Evolutionary conservation across 23 red algal genomes (phyloP), one percentile per base, ranked within the genome.

Genomic region (Gracilaria domingensis): DNA sequence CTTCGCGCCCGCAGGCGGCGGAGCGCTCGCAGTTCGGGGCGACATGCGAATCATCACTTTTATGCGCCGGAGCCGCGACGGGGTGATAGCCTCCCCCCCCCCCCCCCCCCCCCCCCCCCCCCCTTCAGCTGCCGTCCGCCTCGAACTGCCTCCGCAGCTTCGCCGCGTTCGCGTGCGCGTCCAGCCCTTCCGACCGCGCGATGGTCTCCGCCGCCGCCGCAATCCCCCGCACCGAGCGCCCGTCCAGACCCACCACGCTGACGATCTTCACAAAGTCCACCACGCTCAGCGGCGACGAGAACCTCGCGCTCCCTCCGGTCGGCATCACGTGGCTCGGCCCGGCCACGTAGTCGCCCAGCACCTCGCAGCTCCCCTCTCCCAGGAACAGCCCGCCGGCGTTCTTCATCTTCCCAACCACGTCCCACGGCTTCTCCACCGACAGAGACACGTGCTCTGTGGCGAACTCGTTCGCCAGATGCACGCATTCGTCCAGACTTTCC

Each of bases 281-380:
- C 75, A 99, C 93, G 82, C 70, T 88, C 26, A 99, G 86, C 30
- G 93, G 93, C 13, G 91, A 88, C 28, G 86, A 89, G 72, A 85
- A 95, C 21, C 97, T 59, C 14, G 97, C 97, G 65, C 84, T 90
- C 8, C 97, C 97, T 18, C 93, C 88, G 20, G 97, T 99, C 29
- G 97, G 97, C 94, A 99, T 95, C 51, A 95, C 92, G 70, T 99
- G 97, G 80, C 91, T 96, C 29, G 97, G 92, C 0, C 97, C 97
- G 26, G 97, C 92, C n/a, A 95, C 80, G 86, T 99, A 99, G 54
- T 99, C 97, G 42, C 97, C 97, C 28, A 99, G 78, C 17, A 95
- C 92, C 71, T 99, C 97, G 58, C 93, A 93, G 47, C 84, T 90
- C 12, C 37, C 82, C 69, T 96, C 93, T 26, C 97, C 97, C 20